These are phyloP conservation scores for Fusarium coffeatum DNA, from an alignment of 2,329 filamentous ascomycete genomes.

Conservation along the genomic window DNA sequence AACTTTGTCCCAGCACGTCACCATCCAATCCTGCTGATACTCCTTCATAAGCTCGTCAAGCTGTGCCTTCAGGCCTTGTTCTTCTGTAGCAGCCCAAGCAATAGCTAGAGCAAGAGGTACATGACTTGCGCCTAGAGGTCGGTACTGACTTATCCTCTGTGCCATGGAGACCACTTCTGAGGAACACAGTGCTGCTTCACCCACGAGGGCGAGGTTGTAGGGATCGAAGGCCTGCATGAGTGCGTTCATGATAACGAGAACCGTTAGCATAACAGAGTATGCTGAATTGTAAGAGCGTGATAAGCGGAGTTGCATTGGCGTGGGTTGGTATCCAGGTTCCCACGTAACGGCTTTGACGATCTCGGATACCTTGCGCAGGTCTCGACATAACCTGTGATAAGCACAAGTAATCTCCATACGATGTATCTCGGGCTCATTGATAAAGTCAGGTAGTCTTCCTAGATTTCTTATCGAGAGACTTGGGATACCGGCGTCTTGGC, in stretches of 20 bases:
- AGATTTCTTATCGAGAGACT: conserved; percentile 31
- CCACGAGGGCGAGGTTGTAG: conserved; percentile 15
- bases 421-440: conserved; percentile 32
- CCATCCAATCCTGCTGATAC: conserved; percentile 34
- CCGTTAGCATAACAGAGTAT: conserved; percentile 18
- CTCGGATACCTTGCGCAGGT: conserved; percentile 25
- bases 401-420: conserved; percentile 35
- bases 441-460: conserved; percentile 30
- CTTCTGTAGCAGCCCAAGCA: conserved; percentile 35
- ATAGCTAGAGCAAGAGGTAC: conserved; percentile 28
- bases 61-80: conserved; percentile 23
- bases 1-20: conserved; percentile 28
- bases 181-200: conserved; percentile 26
- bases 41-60: conserved; percentile 20
- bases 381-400: conserved; percentile 27
- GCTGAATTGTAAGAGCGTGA: conserved; percentile 24
- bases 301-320: conserved; percentile 25
- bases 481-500: conserved; percentile 18
- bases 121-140: conserved; percentile 32
- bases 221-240: conserved; percentile 39
- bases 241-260: conserved; percentile 25
- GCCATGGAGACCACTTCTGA: conserved; percentile 30
- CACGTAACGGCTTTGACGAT: conserved; percentile 29
- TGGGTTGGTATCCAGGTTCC: conserved; percentile 15
- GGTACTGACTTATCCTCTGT: conserved; percentile 11